Percentiles rank a stretch among this genome's conserved stretches.
Evolutionary conservation across 202 grass and related monocot species (phyloP).

Genomic region (Bolboschoenoplectus hybrid): DNA sequence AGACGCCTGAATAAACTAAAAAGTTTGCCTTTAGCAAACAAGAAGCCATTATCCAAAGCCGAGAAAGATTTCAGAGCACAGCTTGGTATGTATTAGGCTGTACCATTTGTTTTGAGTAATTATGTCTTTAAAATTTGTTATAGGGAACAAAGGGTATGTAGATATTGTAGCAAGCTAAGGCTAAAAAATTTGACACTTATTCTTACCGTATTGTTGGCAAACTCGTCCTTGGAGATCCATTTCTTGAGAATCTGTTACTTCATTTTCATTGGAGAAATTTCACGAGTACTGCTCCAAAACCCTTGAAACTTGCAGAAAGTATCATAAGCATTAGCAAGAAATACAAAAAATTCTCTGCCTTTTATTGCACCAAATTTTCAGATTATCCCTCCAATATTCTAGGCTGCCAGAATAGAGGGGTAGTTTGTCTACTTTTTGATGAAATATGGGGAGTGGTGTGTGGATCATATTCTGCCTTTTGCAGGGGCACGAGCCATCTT

Average conservation of each 20-base stretch:
- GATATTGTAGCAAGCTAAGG: neutral
- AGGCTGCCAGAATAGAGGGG: neutral
- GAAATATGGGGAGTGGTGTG: neutral
- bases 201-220: neutral
- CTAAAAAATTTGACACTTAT: neutral
- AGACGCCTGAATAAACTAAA: conserved; percentile 84
- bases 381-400: neutral
- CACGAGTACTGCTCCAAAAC: neutral
- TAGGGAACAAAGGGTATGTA: neutral
- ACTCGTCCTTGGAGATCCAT: neutral
- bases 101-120: neutral
- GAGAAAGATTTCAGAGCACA: conserved; percentile 89
- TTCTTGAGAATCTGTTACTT: neutral
- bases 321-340: no score
- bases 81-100: conserved; percentile 54
- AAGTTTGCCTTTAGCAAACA: conserved; percentile 77
- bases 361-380: neutral
- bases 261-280: neutral
- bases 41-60: conserved; percentile 80
- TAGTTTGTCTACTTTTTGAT: neutral
- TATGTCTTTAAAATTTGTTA: neutral
- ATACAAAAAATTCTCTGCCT: no score
- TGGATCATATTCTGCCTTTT: neutral
- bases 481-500: no score
- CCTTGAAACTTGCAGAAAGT: no score